Percentiles rank a stretch among this genome's conserved stretches.
Evolutionary conservation across 2,329 filamentous ascomycete species (phyloP).

Genomic region (Ramularia collo-cygni): DNA sequence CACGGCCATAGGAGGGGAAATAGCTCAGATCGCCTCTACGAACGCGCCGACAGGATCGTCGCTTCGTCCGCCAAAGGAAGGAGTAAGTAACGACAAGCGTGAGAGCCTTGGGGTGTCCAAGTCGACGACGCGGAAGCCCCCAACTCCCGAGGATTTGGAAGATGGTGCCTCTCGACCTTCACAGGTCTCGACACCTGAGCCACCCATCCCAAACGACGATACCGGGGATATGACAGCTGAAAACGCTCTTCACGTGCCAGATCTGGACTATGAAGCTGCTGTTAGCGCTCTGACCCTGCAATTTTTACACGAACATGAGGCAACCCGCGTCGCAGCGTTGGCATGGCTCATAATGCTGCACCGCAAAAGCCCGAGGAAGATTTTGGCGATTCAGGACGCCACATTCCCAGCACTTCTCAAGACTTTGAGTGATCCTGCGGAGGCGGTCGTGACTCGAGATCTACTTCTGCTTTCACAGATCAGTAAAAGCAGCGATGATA

Average conservation of each 20-base stretch:
- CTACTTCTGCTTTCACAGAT: slow-evolving; percentile 92
- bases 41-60: slow-evolving; percentile 4
- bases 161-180: slow-evolving; percentile 20
- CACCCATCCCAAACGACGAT: slow-evolving; percentile 15
- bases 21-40: slow-evolving; percentile 2
- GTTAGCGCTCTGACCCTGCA: slow-evolving; percentile 88
- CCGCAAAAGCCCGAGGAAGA: slow-evolving; percentile 82
- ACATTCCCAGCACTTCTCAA: slow-evolving; percentile 95
- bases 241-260: slow-evolving; percentile 28
- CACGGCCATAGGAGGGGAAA: slow-evolving; percentile 6
- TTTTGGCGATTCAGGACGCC: slow-evolving; percentile 87
- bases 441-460: slow-evolving; percentile 92
- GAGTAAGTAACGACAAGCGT: slow-evolving; percentile 14
- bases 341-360: slow-evolving; percentile 98
- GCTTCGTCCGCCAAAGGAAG: slow-evolving; percentile 7
- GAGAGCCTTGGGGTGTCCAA: slow-evolving; percentile 13
- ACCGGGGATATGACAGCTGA: slow-evolving; percentile 4
- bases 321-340: slow-evolving; percentile 84
- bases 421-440: slow-evolving; percentile 89
- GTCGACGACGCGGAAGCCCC: slow-evolving; percentile 14
- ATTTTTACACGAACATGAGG: slow-evolving; percentile 95
- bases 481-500: slow-evolving; percentile 90
- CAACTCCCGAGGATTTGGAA: slow-evolving; percentile 17
- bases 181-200: slow-evolving; percentile 24
- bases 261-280: slow-evolving; percentile 92